Base-by-base conservation (phyloP, 1,284 basidiomycete species). In the Coniferiporia sulphurascens region DNA sequence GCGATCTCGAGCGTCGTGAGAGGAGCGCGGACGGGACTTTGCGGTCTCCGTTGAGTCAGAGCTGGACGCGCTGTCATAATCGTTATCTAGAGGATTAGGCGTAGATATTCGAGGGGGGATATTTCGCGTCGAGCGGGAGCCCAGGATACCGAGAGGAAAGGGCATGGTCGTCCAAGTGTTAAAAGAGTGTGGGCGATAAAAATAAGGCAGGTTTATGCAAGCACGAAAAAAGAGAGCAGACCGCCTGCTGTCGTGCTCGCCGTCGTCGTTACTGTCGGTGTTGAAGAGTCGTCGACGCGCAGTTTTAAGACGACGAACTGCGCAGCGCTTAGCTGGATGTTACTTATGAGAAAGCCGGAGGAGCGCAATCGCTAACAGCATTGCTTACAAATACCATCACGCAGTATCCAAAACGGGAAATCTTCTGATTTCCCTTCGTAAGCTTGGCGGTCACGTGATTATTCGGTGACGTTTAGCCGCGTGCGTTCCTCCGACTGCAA, bases 11-110 rank as follows among this genome's bases (percentile, higher is more conserved):
- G 36, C 22, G 27, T 54, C 50, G 41, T 34, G 59, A 22, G 41
- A 27, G 12, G 62, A 52, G 48, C 52, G 55, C 38, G 48, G 49
- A 44, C 55, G 52, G 15, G 65, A 65, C 59, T 67, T 68, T 49
- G 67, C 68, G 27, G 71, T 73, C 64, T 70, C 70, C 46, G 71
- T 71, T 3, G 73, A 74, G 67, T 77, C 75, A 32, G 72, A 72
- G 67, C 72, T 75, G 41, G 73, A 73, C 19, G 71, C 71, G 66
- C 71, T 72, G 63, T 75, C 73, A 66, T 74, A 74, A 60, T 69
- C 73, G 48, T 72, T 70, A 21, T 55, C 46, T 17, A 27, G 48
- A 9, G 59, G n/a, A 19, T 43, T 48, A 32, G 59, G n/a, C 15
- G 48, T 48, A 32, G 59, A 49, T 17, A 59, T 34, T 43, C 58